phyloP scores from a whole-genome alignment of 2,329 filamentous ascomycete genomes.

The Plenodomus tracheiphilus region DNA sequence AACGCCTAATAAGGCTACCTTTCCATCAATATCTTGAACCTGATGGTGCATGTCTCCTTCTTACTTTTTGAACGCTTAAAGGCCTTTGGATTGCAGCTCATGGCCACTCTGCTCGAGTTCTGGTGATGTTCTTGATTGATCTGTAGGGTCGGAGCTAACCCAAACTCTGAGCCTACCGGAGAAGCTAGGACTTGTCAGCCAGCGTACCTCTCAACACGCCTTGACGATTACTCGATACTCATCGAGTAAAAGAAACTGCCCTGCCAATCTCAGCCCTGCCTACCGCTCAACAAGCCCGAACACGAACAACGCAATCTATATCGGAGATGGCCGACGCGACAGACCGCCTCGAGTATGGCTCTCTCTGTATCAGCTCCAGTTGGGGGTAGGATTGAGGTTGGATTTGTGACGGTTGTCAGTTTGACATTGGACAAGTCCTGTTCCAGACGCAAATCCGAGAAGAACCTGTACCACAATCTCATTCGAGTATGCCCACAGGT shows the following conservation, averaged over 20 bases:
- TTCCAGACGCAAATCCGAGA: too few relatives aligned
- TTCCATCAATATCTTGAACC: slow-evolving; percentile 1
- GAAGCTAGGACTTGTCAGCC: slow-evolving; percentile 31
- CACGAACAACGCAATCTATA: slow-evolving; percentile 6
- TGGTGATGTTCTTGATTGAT: neutral
- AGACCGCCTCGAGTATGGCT: neutral
- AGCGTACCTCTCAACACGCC: slow-evolving; percentile 28
- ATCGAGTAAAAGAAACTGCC: slow-evolving; percentile 41
- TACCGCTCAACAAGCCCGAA: slow-evolving; percentile 15
- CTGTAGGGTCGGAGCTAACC: slow-evolving; percentile 10
- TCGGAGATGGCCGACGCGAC: slow-evolving; percentile 30
- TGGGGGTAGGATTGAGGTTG: neutral
- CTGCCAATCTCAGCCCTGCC: slow-evolving; percentile 14
- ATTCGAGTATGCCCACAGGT: too few relatives aligned
- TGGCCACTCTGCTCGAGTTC: too few relatives aligned
- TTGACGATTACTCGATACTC: slow-evolving; percentile 38
- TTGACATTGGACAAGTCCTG: too few relatives aligned
- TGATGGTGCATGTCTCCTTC: neutral
- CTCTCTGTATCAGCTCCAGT: neutral
- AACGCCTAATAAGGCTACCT: slow-evolving; percentile 21
- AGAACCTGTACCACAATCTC: too few relatives aligned
- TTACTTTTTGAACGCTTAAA: neutral
- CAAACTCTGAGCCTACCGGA: slow-evolving; percentile 26
- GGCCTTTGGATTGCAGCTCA: neutral
- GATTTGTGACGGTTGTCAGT: too few relatives aligned